Percentiles rank a stretch among this genome's conserved stretches.
These are phyloP conservation scores for Podaxis sp. DNA, from an alignment of 768 basidiomycete genomes.

Conservation along the genomic window DNA sequence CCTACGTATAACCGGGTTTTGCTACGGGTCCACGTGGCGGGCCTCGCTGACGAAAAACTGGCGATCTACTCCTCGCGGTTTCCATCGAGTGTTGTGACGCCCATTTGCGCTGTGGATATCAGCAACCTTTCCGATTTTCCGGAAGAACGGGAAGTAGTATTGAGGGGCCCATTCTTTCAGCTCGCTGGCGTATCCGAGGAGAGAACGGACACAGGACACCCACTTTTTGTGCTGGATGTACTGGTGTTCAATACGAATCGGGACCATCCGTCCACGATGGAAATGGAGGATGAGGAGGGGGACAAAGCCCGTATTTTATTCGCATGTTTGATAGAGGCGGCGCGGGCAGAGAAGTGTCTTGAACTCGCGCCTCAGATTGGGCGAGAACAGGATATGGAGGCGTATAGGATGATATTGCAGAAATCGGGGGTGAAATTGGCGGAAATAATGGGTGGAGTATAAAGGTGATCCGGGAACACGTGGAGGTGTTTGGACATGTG, in stretches of 20 bases:
- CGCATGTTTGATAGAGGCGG: conserved; percentile 20
- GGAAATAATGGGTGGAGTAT: neutral
- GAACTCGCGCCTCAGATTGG: conserved; percentile 19
- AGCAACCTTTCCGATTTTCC: conserved; percentile 21
- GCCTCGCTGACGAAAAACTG: conserved; percentile 17
- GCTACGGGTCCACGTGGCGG: conserved; percentile 21
- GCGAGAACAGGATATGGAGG: conserved; percentile 16
- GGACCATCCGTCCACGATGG: conserved; percentile 27
- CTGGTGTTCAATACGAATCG: conserved; percentile 23
- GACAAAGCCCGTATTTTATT: conserved; percentile 19
- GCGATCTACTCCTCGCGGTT: conserved; percentile 19
- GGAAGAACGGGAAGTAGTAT: conserved; percentile 22
- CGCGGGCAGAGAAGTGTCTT: conserved; percentile 21
- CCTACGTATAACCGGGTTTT: conserved; percentile 16
- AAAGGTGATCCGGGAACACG: neutral
- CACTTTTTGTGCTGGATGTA: conserved; percentile 20
- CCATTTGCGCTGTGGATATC: conserved; percentile 24
- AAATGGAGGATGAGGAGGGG: conserved; percentile 20
- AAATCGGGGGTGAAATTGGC: conserved; percentile 14
- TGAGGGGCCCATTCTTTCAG: conserved; percentile 26
- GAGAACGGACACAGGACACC: conserved; percentile 6
- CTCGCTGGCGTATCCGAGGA: conserved; percentile 20
- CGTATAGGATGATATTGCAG: conserved; percentile 17
- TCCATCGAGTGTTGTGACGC: conserved; percentile 23
- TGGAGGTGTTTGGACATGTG: neutral